Conservation (phyloP, 2,329 filamentous ascomycete genomes). For the Neopestalotiopsis rosae region DNA sequence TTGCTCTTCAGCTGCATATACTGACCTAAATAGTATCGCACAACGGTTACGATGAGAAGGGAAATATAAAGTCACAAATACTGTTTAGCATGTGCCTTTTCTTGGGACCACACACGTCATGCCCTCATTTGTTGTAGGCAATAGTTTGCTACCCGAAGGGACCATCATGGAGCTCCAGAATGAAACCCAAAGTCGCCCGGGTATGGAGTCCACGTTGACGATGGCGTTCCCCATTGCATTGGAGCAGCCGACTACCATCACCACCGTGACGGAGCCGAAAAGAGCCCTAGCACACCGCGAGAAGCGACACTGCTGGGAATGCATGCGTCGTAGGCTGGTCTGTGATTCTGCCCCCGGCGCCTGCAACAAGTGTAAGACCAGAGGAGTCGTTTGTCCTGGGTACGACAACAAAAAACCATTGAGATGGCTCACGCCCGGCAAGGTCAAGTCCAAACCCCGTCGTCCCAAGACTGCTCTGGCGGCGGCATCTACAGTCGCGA, state of each 20-base stretch:
- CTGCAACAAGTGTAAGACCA: slow-evolving; percentile 41
- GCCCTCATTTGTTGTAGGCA: not conserved
- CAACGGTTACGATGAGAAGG: not conserved
- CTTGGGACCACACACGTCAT: not conserved
- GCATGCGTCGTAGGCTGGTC: slow-evolving; percentile 44
- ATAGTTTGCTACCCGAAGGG: not conserved
- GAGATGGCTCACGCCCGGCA: slow-evolving; percentile 46
- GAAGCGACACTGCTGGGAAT: slow-evolving; percentile 46
- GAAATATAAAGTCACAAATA: slow-evolving; percentile 15
- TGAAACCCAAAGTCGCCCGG: not conserved
- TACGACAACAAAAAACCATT: slow-evolving; percentile 43
- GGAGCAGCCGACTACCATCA: not conserved
- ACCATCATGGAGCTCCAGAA: not conserved
- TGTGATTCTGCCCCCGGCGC: slow-evolving; percentile 42
- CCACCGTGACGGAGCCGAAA: not conserved
- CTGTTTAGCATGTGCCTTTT: not conserved
- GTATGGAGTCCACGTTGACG: not conserved
- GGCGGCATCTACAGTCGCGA: slow-evolving; percentile 4
- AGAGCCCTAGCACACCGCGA: not conserved
- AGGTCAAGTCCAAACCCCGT: slow-evolving; percentile 36
- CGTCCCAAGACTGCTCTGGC: slow-evolving; percentile 18
- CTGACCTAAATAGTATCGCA: not conserved
- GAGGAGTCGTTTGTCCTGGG: slow-evolving; percentile 43
- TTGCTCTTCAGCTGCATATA: not conserved
- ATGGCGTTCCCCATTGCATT: not conserved